These are phyloP conservation scores for Umbelopsis sp. DNA, from an alignment of 192 early-diverging fungal genomes.

Conservation along the genomic window DNA sequence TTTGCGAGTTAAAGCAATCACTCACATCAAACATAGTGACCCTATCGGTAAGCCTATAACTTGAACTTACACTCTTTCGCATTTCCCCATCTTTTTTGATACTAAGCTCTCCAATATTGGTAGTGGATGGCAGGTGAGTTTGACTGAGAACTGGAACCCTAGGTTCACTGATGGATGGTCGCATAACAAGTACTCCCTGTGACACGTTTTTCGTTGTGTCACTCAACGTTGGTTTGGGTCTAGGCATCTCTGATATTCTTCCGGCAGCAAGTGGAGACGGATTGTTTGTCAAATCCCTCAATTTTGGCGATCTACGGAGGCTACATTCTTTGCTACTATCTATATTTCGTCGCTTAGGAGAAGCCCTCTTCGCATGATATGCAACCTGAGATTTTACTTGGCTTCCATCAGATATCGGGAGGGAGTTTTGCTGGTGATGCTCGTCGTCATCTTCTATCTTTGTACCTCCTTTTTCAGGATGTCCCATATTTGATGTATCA, in stretches of 20 bases:
- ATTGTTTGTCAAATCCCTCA: not conserved
- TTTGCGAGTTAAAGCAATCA: not conserved
- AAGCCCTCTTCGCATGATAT: slow-evolving; percentile 10
- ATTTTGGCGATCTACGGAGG: not conserved
- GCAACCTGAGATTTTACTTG: not conserved
- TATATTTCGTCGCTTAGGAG: slow-evolving; percentile 3
- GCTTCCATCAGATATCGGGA: not conserved
- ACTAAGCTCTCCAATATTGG: not conserved
- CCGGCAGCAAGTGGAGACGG: not conserved
- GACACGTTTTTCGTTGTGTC: not conserved
- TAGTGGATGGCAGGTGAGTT: not conserved
- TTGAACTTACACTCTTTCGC: not conserved
- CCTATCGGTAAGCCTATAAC: not conserved
- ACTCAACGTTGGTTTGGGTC: not conserved
- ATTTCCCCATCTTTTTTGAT: not conserved
- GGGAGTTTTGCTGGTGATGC: not conserved
- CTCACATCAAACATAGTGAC: not conserved
- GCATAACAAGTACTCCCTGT: not conserved
- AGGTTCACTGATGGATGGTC: slow-evolving; percentile 1
- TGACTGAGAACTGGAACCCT: not conserved
- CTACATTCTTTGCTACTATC: slow-evolving; percentile 7
- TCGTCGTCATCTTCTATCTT: not conserved
- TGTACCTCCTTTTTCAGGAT: not conserved
- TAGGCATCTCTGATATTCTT: not conserved
- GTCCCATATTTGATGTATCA: not conserved